Percentiles rank a stretch among this genome's conserved stretches.
Conservation (phyloP, 257 asterid genomes). For the Solanum piurae region DNA sequence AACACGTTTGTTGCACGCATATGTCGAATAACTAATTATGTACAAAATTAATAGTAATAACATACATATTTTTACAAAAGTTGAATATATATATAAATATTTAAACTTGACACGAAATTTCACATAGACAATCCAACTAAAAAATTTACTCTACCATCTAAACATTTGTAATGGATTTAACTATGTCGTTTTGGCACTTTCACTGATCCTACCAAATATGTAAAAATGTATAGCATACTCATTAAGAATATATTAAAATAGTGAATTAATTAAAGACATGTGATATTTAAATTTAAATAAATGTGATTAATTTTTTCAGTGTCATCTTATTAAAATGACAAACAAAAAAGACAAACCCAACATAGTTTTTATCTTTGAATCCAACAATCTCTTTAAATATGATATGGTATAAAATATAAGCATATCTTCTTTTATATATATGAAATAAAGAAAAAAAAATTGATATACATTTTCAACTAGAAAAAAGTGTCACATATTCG, state of each 20-base stretch:
- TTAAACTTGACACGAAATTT: rapidly evolving
- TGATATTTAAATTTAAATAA: too few relatives aligned
- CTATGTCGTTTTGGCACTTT: background rate
- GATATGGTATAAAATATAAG: rapidly evolving
- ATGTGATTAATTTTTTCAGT: too few relatives aligned
- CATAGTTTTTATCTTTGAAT: too few relatives aligned
- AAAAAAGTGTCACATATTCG: too few relatives aligned
- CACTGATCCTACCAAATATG: background rate
- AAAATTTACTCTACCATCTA: background rate
- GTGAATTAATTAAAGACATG: background rate
- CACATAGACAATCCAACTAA: background rate
- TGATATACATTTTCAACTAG: rapidly evolving
- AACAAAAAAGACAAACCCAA: background rate
- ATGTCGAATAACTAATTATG: background rate
- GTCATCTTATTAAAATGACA: background rate
- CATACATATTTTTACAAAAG: background rate
- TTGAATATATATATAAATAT: background rate
- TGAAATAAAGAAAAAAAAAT: too few relatives aligned
- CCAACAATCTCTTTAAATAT: background rate
- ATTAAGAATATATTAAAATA: too few relatives aligned
- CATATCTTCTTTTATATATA: background rate
- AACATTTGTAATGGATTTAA: background rate
- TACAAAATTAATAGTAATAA: background rate
- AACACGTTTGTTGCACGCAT: background rate
- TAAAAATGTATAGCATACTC: too few relatives aligned